Evolutionary conservation across 2,329 filamentous ascomycete genomes (phyloP).

Genomic region (Calonectria hawksworthii): DNA sequence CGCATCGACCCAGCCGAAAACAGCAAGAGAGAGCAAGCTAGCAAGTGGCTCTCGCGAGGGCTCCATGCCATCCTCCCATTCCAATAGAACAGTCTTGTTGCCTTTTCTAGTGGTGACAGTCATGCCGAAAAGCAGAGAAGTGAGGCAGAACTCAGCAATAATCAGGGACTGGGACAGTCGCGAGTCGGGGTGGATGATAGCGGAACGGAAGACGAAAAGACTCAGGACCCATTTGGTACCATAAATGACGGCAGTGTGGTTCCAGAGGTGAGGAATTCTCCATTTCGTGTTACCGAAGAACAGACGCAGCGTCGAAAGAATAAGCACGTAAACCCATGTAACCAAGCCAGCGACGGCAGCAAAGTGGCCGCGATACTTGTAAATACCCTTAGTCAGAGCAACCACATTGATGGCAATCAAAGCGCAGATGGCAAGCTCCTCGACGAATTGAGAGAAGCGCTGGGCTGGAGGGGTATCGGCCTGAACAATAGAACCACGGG

Average conservation of each 20-base stretch:
- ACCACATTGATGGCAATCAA: conserved; percentile 78
- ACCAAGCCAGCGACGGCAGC: conserved; percentile 77
- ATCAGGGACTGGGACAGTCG: conserved; percentile 73
- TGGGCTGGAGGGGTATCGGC: conserved; percentile 84
- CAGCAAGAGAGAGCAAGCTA: conserved; percentile 88
- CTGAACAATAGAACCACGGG: conserved; percentile 76
- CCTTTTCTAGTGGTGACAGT: conserved; percentile 89
- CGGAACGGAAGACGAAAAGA: conserved; percentile 85
- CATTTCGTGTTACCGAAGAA: conserved; percentile 75
- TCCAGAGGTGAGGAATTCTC: conserved; percentile 84
- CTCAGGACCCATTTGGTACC: conserved; percentile 84
- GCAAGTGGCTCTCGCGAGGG: conserved; percentile 90
- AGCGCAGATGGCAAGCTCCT: conserved; percentile 81
- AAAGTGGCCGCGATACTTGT: conserved; percentile 68
- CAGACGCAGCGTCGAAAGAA: conserved; percentile 80
- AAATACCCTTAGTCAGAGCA: conserved; percentile 72
- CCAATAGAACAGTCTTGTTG: conserved; percentile 88
- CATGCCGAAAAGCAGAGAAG: conserved; percentile 80
- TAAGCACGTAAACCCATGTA: conserved; percentile 85
- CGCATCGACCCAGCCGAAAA: conserved; percentile 91
- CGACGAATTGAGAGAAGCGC: conserved; percentile 76
- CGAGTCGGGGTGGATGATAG: conserved; percentile 82
- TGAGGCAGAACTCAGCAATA: conserved; percentile 81
- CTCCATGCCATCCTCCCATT: conserved; percentile 90
- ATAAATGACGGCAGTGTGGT: conserved; percentile 91